phyloP scores from a whole-genome alignment of 768 basidiomycete genomes.

The Boletus reticulatus region DNA sequence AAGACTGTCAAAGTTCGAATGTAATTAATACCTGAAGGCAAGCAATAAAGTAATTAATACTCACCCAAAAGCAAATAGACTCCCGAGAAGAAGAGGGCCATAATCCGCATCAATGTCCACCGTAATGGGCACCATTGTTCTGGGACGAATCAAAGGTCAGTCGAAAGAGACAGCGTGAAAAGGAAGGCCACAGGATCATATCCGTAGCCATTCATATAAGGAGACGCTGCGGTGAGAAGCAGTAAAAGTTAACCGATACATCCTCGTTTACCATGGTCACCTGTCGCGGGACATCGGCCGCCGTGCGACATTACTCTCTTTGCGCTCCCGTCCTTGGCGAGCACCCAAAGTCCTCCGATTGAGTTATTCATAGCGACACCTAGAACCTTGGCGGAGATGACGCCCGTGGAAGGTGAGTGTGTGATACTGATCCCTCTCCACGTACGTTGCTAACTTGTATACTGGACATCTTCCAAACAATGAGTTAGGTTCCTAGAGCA shows the following conservation, averaged over 20 bases:
- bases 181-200: background rate
- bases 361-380: too few relatives aligned
- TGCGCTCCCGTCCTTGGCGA: too few relatives aligned
- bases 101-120: conserved; percentile 6
- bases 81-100: conserved; percentile 22
- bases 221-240: background rate
- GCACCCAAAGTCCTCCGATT: too few relatives aligned
- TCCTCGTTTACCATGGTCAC: background rate
- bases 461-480: too few relatives aligned
- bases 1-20: conserved; percentile 11
- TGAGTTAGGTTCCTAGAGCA: too few relatives aligned
- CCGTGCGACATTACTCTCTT: background rate
- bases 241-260: background rate
- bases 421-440: too few relatives aligned
- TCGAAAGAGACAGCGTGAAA: background rate
- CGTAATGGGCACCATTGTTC: background rate
- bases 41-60: background rate
- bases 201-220: conserved; percentile 5
- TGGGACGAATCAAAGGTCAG: background rate
- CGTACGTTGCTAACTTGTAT: too few relatives aligned
- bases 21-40: background rate
- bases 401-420: too few relatives aligned
- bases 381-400: too few relatives aligned
- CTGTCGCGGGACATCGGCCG: background rate
- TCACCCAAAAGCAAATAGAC: conserved; percentile 22